Conservation (phyloP, 345 rosid species). For the Moricandia moricandioides region DNA sequence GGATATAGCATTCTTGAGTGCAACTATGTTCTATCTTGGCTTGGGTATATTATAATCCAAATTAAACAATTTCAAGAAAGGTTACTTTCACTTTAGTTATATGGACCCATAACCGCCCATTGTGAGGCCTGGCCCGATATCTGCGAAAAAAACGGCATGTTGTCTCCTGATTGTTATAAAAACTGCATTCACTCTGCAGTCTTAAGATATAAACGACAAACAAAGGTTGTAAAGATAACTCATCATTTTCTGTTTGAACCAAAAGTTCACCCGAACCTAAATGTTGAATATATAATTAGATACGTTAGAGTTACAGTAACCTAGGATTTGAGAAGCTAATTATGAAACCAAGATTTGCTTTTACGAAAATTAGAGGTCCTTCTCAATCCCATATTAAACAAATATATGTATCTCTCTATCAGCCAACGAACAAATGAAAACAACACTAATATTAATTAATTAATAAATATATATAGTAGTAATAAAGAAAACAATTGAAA, state of each 20-base stretch:
- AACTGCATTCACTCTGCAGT: slow-evolving; percentile 14
- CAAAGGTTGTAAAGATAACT: neutral
- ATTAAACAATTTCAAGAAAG: neutral
- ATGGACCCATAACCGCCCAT: neutral
- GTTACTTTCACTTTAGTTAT: neutral
- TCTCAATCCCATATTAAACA: neutral
- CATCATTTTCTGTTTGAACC: neutral
- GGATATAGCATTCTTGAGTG: neutral
- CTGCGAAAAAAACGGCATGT: slow-evolving; percentile 12
- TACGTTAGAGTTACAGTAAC: slow-evolving; percentile 16
- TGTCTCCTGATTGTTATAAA: neutral
- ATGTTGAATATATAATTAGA: slow-evolving; percentile 14
- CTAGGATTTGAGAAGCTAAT: slow-evolving; percentile 10
- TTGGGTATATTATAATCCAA: too few species aligned
- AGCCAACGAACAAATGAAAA: slow-evolving; percentile 24
- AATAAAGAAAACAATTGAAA: neutral
- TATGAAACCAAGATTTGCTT: slow-evolving; percentile 23
- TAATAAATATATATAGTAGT: neutral
- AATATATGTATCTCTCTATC: neutral
- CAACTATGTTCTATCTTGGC: too few species aligned
- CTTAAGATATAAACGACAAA: slow-evolving; percentile 1
- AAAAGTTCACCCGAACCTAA: slow-evolving; percentile 11
- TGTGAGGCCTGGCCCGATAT: neutral
- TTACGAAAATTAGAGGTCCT: neutral
- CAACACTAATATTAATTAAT: slow-evolving; percentile 1